Evolutionary conservation across 495 filamentous ascomycete species (phyloP), one percentile per base, ranked within the genome.

Genomic region (Penicillium goetzii): DNA sequence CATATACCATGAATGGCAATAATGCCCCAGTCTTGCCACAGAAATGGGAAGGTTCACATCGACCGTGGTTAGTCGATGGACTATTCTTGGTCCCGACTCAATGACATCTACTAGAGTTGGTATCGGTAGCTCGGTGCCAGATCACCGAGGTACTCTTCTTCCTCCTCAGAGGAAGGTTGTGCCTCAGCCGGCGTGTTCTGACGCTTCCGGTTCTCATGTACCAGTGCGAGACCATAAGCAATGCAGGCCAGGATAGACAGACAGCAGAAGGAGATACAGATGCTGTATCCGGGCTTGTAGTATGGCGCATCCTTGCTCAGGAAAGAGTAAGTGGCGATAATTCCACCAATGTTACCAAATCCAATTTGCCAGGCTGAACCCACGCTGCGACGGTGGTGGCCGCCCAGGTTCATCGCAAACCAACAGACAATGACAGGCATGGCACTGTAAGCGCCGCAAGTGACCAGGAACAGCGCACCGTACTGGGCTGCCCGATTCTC

Each of bases 321-420:
- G 75, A 98, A 99, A 0, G 87, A 81, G 76, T 89, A 97, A 0
- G 92, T 93, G 0, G 94, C 84, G 59, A 97, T 92, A 65, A 99
- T 96, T 15, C 94, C 95, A 40, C 92, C 93, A 34, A 79, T 90
- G 67, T 97, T 97, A n/a, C 94, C 94, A 65, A 96, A 96, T 0
- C 90, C 92, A 47, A 97, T 80, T 72, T 97, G 93, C 90, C 89
- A 97, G 8, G 91, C 95, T 4, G 87, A 86, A 9, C 93, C 95
- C 4, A 99, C 87, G 43, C 89, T 82, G 17, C 93, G 84, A 1
- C 92, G 84, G 59, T 92, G 90, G 72, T 99, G 94, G 3, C 93
- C 92, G 1, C 90, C 90, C 17, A 96, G 77, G 65, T 97, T 97
- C 86, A 96, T 96, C 63, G 89, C 90, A 76, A 92, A 97, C 92